Evolutionary conservation across 345 rosid genomes (phyloP), one percentile per base, ranked within the genome.

Genomic region (Citrus trifoliata): DNA sequence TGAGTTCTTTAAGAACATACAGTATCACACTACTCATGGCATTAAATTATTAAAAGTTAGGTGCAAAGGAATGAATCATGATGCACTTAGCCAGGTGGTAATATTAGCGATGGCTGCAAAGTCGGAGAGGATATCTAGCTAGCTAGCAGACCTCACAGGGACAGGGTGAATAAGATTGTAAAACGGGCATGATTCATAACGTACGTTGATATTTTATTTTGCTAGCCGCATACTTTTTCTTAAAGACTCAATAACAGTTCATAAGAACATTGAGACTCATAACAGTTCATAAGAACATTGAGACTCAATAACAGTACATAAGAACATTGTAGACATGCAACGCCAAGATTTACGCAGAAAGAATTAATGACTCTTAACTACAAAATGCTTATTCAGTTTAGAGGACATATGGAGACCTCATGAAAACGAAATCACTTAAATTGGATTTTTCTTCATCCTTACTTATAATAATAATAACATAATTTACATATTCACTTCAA

Each of bases 361-460:
- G 65, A 82, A 80, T 81, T 24, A 42, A 82, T 76, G 80, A 86
- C 83, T 79, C 68, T 77, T 77, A 82, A 80, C 83, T 78, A 87
- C 73, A 87, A 72, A 81, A 60, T 80, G 79, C 85, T 73, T 70
- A 64, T 84, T 88, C 88, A 77, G 88, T 87, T 88, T 18, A 87
- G 83, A 85, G 77, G 82, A 85, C 88, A 89, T 72, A 63, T 75
- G 27, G 76, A 75, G 76, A 83, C 81, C 59, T 75, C 55, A 37
- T 88, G 91, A 88, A 83, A 88, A 85, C 78, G 93, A 90, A 75
- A 84, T 89, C 82, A 82, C 88, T 88, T 88, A 77, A 86, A 81
- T 72, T 77, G 37, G 71, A 77, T 81, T 80, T 86, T 80, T 68
- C 89, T 85, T 83, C 79, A 79, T 80, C 33, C 80, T 81, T 84